These are phyloP conservation scores for Furcasterigmium sp. DNA, from an alignment of 2,329 filamentous ascomycete species.

Conservation along the genomic window DNA sequence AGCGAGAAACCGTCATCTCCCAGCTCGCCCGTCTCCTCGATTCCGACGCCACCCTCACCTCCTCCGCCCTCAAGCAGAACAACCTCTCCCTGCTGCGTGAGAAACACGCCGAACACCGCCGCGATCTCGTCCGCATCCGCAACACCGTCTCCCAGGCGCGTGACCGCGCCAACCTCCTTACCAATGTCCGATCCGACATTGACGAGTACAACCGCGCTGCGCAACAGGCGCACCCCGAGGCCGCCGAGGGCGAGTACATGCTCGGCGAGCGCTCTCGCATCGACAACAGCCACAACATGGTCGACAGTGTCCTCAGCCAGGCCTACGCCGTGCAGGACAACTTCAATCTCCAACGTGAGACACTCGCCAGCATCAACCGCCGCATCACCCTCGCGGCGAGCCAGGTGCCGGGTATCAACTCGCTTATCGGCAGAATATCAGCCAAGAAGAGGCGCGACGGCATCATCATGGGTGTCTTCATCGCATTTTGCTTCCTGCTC, in stretches of 20 bases:
- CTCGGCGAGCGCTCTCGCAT: conserved; percentile 79
- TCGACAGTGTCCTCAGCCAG: conserved; percentile 86
- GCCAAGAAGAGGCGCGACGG: conserved; percentile 93
- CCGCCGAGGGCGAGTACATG: conserved; percentile 95
- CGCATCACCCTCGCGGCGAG: conserved; percentile 85
- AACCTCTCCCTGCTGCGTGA: conserved; percentile 89
- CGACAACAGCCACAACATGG: conserved; percentile 84
- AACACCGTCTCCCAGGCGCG: conserved; percentile 70
- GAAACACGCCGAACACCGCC: conserved; percentile 80
- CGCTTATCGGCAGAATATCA: conserved; percentile 85
- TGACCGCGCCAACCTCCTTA: conserved; percentile 83
- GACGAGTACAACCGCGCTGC: conserved; percentile 71
- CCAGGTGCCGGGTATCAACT: conserved; percentile 89
- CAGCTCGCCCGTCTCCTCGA: conserved; percentile 88
- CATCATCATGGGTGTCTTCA: conserved; percentile 85
- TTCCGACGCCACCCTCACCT: conserved; percentile 79
- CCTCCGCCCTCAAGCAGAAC: conserved; percentile 94
- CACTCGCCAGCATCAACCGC: conserved; percentile 80
- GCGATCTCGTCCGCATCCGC: conserved; percentile 73
- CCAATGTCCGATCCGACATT: conserved; percentile 88
- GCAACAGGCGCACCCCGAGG: conserved; percentile 57
- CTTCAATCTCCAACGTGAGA: conserved; percentile 83
- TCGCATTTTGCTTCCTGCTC: conserved; percentile 86
- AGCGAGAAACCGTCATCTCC: conserved; percentile 77
- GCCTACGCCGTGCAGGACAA: conserved; percentile 95